These are phyloP conservation scores for Metarhizium album DNA, from an alignment of 2,329 filamentous ascomycete species.

Conservation along the genomic window DNA sequence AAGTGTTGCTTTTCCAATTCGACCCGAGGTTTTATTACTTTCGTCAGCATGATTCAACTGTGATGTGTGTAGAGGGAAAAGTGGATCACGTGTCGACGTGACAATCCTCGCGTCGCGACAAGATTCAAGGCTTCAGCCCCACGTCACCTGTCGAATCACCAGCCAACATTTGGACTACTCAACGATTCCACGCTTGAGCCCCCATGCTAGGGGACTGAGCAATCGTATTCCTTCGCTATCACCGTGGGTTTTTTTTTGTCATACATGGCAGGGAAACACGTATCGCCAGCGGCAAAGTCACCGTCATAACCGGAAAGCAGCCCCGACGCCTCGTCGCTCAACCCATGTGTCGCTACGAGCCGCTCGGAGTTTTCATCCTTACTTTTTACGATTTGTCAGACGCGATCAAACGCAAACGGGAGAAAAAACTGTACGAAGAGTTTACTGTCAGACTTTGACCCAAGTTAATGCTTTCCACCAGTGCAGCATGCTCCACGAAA, in stretches of 20 bases:
- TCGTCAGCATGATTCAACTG: background rate
- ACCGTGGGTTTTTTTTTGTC: background rate
- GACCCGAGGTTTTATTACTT: background rate
- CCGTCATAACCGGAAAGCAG: background rate
- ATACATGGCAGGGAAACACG: background rate
- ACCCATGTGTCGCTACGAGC: slow-evolving; percentile 44
- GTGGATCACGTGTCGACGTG: slow-evolving; percentile 4
- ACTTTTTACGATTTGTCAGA: slow-evolving; percentile 32
- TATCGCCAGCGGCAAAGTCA: background rate
- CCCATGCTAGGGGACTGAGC: background rate
- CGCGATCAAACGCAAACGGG: slow-evolving; percentile 25
- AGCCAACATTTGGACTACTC: background rate
- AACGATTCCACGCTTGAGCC: background rate
- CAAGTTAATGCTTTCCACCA: slow-evolving; percentile 1
- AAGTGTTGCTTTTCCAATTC: background rate
- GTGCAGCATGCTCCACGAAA: slow-evolving; percentile 82
- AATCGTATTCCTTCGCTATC: background rate
- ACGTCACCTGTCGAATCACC: background rate
- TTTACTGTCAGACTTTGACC: background rate
- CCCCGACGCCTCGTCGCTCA: background rate
- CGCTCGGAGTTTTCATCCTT: slow-evolving; percentile 39
- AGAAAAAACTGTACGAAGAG: slow-evolving; percentile 13
- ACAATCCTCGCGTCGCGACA: background rate
- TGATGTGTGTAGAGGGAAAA: too few relatives aligned
- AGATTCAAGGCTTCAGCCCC: background rate